Base-by-base conservation (phyloP, 2,329 filamentous ascomycete genomes). In the Verticillium nonalfalfae region DNA sequence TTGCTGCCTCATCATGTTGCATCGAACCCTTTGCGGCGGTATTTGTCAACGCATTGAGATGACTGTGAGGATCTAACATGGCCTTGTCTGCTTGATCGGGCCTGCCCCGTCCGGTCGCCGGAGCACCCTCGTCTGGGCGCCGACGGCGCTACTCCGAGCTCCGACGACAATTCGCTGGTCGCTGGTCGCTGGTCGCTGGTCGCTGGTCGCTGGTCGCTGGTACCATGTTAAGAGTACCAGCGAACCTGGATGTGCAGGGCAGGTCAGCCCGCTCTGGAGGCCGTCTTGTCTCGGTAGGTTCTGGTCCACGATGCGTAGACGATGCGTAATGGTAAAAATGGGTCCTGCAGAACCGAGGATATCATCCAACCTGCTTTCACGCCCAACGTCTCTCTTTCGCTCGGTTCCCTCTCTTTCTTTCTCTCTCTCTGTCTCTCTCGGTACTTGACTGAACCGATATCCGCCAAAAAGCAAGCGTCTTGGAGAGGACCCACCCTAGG, bases 391-490 rank as follows among this genome's bases (percentile, higher is more conserved):
- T 31, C 26, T 31, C 26, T 31, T 31, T 31, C 26, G 26, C 26
- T 31, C 26, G 26, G 21, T 21, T 21, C 21, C 21, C 21, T 21
- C 21, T 21, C 26, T 31, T 5, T 31, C 26, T 31, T 5, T 31
- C 26, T 26, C 26, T 26, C 31, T 11, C 55, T 11, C 21, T 11
- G 26, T 21, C 55, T 38, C 55, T 38, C 60, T 61, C 62, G 63
- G 63, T 64, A 65, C 63, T 65, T 64, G 62, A 59, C 60, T 61
- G 61, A 59, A 61, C 61, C 59, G 63, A 26, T 39, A 21, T 15
- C 54, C 54, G 18, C 35, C 60, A 36, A 45, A 50, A 60, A 39
- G 57, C 63, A 58, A 52, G 55, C 14, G 33, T 7, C 58, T 34
- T 40, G 56, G 26, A 3, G 26, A 10, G 21, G 15, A 26, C 54